Conservation (phyloP, 805 yeast species). For the Saccharomycopsis fibuligera region DNA sequence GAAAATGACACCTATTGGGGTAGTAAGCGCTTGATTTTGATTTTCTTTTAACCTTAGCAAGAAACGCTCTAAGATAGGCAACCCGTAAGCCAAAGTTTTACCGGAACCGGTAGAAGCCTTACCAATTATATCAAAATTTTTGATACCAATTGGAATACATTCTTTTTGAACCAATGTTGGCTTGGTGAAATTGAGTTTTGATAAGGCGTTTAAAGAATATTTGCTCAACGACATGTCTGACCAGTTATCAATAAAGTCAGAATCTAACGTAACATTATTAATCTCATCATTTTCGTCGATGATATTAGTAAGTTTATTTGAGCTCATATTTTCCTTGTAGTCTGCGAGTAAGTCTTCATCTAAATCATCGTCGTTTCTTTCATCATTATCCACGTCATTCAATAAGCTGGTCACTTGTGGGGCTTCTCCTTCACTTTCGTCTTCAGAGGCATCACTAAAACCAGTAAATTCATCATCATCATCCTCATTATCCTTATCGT, state of each 20-base stretch:
- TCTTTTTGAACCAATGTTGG: conserved; percentile 84
- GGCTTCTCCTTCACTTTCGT: conserved; percentile 23
- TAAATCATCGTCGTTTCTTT: conserved; percentile 19
- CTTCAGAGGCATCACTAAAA: conserved; percentile 18
- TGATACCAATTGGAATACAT: conserved; percentile 67
- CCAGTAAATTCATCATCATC: conserved; percentile 24
- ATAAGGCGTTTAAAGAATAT: conserved; percentile 56
- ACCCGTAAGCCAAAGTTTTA: conserved; percentile 91
- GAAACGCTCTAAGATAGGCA: conserved; percentile 76
- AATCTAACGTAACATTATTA: conserved; percentile 26
- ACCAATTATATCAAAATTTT: conserved; percentile 81
- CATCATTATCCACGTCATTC: conserved; percentile 25
- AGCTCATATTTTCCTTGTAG: conserved; percentile 29
- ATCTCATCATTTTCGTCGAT: conserved; percentile 11
- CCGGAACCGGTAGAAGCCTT: conserved; percentile 98
- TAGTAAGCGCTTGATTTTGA: conserved; percentile 24
- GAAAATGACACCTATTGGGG: conserved; percentile 73
- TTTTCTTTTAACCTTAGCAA: conserved; percentile 27
- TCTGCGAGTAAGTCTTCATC: conserved; percentile 27
- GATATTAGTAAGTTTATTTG: conserved; percentile 23
- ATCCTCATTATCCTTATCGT: conserved; percentile 22
- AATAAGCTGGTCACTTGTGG: conserved; percentile 7
- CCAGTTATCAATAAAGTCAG: conserved; percentile 58
- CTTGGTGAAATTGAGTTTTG: conserved; percentile 45
- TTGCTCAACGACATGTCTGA: conserved; percentile 40